Percentiles rank a stretch among this genome's conserved stretches.
Evolutionary conservation across 768 basidiomycete genomes (phyloP).

Genomic region (Lactarius psammicola): DNA sequence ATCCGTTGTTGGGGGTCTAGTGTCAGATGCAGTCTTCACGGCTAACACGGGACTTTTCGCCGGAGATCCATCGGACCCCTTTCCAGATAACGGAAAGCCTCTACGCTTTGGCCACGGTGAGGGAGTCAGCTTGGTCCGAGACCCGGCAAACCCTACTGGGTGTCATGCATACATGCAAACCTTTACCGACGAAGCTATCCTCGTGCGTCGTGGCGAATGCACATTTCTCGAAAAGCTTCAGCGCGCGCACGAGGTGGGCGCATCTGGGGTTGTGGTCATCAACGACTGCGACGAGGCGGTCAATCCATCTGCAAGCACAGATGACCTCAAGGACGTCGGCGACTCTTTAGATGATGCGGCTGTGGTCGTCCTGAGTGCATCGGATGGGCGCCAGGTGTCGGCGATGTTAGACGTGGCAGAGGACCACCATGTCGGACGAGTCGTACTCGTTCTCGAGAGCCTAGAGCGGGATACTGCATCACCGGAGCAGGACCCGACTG

Average conservation of each 20-base stretch:
- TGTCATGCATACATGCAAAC: slow-evolving; percentile 53
- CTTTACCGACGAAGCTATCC: slow-evolving; percentile 52
- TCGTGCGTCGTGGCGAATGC: slow-evolving; percentile 78
- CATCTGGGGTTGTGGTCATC: slow-evolving; percentile 75
- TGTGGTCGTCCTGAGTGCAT: slow-evolving; percentile 54
- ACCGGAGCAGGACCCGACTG: slow-evolving; percentile 28
- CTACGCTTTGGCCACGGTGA: slow-evolving; percentile 49
- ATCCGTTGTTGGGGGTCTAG: slow-evolving; percentile 39
- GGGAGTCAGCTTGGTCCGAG: slow-evolving; percentile 56
- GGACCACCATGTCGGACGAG: slow-evolving; percentile 44
- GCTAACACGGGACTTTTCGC: slow-evolving; percentile 74
- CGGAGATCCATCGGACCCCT: slow-evolving; percentile 48
- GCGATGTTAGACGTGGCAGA: slow-evolving; percentile 57
- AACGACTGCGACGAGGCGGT: slow-evolving; percentile 58
- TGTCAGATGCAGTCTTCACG: slow-evolving; percentile 49
- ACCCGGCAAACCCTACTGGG: slow-evolving; percentile 53
- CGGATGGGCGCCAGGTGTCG: slow-evolving; percentile 51
- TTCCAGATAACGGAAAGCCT: slow-evolving; percentile 30
- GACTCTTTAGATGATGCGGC: slow-evolving; percentile 54
- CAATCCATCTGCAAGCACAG: slow-evolving; percentile 61
- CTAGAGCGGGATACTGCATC: slow-evolving; percentile 11
- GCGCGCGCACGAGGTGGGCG: slow-evolving; percentile 64
- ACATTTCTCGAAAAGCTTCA: slow-evolving; percentile 85
- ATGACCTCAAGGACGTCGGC: slow-evolving; percentile 57
- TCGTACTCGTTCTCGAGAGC: slow-evolving; percentile 51